Evolutionary conservation across 805 yeast species (phyloP).

Genomic region (Myxozyma melibiosi): DNA sequence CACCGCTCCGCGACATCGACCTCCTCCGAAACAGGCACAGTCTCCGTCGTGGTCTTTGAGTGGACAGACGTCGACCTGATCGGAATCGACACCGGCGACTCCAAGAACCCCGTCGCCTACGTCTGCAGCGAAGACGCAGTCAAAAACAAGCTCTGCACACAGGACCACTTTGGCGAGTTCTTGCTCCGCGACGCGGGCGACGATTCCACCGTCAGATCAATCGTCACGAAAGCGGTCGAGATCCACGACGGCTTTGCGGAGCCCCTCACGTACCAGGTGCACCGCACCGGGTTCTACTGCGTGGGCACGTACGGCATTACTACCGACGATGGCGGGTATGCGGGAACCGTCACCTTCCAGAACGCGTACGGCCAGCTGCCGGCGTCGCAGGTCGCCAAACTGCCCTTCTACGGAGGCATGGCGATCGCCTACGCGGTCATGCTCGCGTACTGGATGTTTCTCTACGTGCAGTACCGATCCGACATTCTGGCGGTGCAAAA

Average conservation of each 20-base stretch:
- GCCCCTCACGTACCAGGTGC: conserved; percentile 61
- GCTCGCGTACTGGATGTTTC: conserved; percentile 79
- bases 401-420: conserved; percentile 83
- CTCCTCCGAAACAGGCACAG: conserved; percentile 42
- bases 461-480: conserved; percentile 79
- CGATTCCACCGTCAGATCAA: conserved; percentile 21
- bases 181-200: conserved; percentile 47
- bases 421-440: conserved; percentile 83
- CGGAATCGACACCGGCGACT: conserved; percentile 57
- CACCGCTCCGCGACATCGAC: neutral
- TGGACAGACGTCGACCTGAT: conserved; percentile 71
- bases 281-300: conserved; percentile 88
- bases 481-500: conserved; percentile 89
- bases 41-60: conserved; percentile 79
- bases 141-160: conserved; percentile 56
- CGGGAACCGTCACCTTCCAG: conserved; percentile 76
- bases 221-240: conserved; percentile 27
- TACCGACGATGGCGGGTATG: conserved; percentile 49
- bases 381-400: conserved; percentile 87
- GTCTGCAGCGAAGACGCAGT: conserved; percentile 76
- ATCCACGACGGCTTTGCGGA: conserved; percentile 59
- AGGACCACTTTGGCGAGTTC: conserved; percentile 60
- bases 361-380: conserved; percentile 89
- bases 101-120: conserved; percentile 46
- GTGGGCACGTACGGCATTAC: conserved; percentile 65